These are phyloP conservation scores for Lodderomyces beijingensis DNA, from an alignment of 1,139 yeast species.

Conservation along the genomic window DNA sequence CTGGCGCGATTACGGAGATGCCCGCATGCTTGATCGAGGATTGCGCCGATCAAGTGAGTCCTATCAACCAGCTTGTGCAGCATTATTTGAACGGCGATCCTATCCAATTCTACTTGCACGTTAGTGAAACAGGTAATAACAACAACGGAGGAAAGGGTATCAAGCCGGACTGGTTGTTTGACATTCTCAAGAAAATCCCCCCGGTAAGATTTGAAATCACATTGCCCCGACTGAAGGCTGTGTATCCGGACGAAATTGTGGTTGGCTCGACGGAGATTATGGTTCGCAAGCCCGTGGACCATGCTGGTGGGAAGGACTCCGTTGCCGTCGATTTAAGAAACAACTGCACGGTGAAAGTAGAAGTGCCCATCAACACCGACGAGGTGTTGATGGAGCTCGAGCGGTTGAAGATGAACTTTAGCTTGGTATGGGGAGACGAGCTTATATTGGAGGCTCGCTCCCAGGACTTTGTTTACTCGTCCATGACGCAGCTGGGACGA, in stretches of 20 bases:
- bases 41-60: conserved; percentile 21
- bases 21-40: conserved; percentile 17
- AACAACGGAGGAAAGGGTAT: no score
- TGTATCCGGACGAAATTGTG: no score
- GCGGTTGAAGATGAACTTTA: conserved; percentile 4
- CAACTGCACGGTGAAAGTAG: conserved; percentile 1
- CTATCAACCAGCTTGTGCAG: conserved; percentile 22
- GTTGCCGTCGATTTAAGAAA: background rate
- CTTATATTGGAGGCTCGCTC: conserved; percentile 4
- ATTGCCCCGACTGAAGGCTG: conserved; percentile 10
- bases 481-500: conserved; percentile 3
- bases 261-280: no score
- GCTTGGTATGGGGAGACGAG: conserved; percentile 1
- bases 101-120: conserved; percentile 18
- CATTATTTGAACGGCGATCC: conserved; percentile 18
- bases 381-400: conserved; percentile 3
- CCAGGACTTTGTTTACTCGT: conserved; percentile 3
- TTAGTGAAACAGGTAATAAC: conserved; percentile 13
- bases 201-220: conserved; percentile 8
- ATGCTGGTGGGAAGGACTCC: no score
- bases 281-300: no score
- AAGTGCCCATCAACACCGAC: no score
- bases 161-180: conserved; percentile 21
- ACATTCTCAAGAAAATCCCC: conserved; percentile 13
- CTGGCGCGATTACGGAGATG: conserved; percentile 15